Evolutionary conservation across 495 filamentous ascomycete genomes (phyloP).

Genomic region (Platismatia glauca): DNA sequence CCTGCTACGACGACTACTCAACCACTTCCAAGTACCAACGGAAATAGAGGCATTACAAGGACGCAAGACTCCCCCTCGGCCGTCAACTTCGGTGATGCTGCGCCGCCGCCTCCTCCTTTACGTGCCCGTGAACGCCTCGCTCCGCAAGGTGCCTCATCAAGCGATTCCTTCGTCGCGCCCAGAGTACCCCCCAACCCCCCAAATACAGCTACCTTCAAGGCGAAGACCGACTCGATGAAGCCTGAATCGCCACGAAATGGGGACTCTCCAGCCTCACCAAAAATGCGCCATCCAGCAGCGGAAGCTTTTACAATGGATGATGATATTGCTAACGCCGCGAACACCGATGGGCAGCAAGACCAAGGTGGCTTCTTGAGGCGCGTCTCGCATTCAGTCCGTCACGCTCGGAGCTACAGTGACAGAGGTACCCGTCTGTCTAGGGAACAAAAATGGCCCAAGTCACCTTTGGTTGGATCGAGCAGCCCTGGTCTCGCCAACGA

Average conservation of each 20-base stretch:
- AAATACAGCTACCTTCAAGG: constrained; percentile 30
- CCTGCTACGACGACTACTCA: constrained; percentile 20
- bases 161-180: constrained; percentile 54
- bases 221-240: constrained; percentile 44
- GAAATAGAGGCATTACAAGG: constrained; percentile 24
- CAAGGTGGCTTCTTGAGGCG: constrained; percentile 67
- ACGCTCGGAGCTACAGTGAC: constrained; percentile 85
- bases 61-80: constrained; percentile 32
- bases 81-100: constrained; percentile 17
- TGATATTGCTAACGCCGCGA: constrained; percentile 74
- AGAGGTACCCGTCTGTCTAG: constrained; percentile 42
- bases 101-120: constrained; percentile 21
- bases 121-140: constrained; percentile 23
- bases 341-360: constrained; percentile 51
- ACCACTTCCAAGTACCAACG: constrained; percentile 16
- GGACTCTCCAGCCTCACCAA: constrained; percentile 47
- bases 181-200: constrained; percentile 54
- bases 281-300: constrained; percentile 60
- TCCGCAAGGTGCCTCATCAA: constrained; percentile 28
- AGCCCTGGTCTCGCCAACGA: constrained; percentile 43
- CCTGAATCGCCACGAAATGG: constrained; percentile 31
- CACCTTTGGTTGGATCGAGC: constrained; percentile 58
- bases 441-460: constrained; percentile 58
- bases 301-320: constrained; percentile 85
- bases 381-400: constrained; percentile 85